These are phyloP conservation scores for Inosperma sp. DNA, from an alignment of 768 basidiomycete species.

Conservation along the genomic window DNA sequence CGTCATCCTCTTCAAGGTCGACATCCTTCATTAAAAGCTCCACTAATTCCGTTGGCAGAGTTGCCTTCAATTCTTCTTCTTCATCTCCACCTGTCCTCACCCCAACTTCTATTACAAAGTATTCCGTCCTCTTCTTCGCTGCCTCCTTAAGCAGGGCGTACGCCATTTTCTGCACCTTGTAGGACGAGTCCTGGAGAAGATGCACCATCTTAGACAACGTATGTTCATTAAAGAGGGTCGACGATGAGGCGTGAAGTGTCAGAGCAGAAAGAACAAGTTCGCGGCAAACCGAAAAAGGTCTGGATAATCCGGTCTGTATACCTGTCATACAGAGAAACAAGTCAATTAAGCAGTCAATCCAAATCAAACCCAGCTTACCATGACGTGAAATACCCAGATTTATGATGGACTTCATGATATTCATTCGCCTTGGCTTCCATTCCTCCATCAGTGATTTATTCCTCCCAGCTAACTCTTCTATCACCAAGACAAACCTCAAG, in stretches of 20 bases:
- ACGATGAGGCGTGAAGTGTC: constrained; percentile 49
- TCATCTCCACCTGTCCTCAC: constrained; percentile 55
- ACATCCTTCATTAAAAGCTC: constrained; percentile 52
- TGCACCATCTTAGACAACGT: constrained; percentile 75
- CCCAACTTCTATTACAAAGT: constrained; percentile 82
- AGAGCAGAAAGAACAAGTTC: constrained; percentile 67
- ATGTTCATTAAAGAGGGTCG: constrained; percentile 54
- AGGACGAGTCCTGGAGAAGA: constrained; percentile 60
- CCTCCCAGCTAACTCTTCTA: constrained; percentile 64
- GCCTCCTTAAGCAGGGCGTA: constrained; percentile 69
- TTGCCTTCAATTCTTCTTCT: constrained; percentile 15
- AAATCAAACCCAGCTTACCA: constrained; percentile 37
- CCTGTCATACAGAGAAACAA: constrained; percentile 10
- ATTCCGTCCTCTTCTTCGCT: constrained; percentile 70
- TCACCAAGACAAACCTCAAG: constrained; percentile 55
- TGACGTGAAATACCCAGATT: constrained; percentile 51
- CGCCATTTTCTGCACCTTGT: constrained; percentile 68
- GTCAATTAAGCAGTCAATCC: background rate
- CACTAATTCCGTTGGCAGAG: constrained; percentile 64
- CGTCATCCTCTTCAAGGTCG: constrained; percentile 31
- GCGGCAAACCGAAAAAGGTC: constrained; percentile 62
- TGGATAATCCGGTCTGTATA: constrained; percentile 21
- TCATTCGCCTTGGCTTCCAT: constrained; percentile 58
- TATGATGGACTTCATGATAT: constrained; percentile 54
- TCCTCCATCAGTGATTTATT: constrained; percentile 69